These are phyloP conservation scores for Myxozyma monticola DNA, from an alignment of 805 yeast species.

Conservation along the genomic window DNA sequence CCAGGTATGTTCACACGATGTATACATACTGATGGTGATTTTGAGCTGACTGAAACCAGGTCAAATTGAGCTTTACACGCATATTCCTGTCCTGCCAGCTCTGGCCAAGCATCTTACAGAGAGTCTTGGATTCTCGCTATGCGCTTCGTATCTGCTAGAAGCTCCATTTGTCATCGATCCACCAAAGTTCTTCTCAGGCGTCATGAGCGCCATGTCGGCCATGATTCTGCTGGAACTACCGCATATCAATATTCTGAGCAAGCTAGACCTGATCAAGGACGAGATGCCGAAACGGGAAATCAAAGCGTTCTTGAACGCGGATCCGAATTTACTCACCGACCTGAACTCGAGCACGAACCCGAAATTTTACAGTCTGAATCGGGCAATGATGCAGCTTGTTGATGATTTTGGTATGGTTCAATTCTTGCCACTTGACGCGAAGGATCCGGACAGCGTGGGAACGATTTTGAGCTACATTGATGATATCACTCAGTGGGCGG, in stretches of 20 bases:
- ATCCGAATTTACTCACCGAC: conserved; percentile 69
- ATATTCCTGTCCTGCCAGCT: conserved; percentile 88
- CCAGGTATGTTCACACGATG: conserved; percentile 57
- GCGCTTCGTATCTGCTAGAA: conserved; percentile 90
- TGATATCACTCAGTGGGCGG: conserved; percentile 98
- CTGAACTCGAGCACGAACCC: conserved; percentile 55
- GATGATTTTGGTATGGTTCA: conserved; percentile 99
- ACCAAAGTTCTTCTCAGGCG: conserved; percentile 92
- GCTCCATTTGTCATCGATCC: conserved; percentile 91
- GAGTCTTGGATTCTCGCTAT: conserved; percentile 77
- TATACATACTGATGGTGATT: too few relatives aligned
- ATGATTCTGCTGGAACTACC: conserved; percentile 95
- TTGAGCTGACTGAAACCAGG: conserved; percentile 1
- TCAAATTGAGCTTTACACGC: conserved; percentile 92
- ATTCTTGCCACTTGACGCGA: conserved; percentile 84
- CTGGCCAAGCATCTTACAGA: conserved; percentile 81
- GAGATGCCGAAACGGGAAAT: conserved; percentile 66
- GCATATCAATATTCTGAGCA: conserved; percentile 85
- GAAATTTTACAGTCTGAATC: conserved; percentile 69
- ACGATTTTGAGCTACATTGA: conserved; percentile 89
- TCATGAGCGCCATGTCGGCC: conserved; percentile 95
- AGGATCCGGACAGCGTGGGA: conserved; percentile 70
- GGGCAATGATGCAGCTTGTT: conserved; percentile 81
- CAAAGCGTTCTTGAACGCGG: conserved; percentile 86
- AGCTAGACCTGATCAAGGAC: conserved; percentile 81